A percentile compares a stretch with the other conserved stretches of the same genome.
phyloP scores from a whole-genome alignment of 1,284 basidiomycete genomes.

The Kwoniella shivajii region DNA sequence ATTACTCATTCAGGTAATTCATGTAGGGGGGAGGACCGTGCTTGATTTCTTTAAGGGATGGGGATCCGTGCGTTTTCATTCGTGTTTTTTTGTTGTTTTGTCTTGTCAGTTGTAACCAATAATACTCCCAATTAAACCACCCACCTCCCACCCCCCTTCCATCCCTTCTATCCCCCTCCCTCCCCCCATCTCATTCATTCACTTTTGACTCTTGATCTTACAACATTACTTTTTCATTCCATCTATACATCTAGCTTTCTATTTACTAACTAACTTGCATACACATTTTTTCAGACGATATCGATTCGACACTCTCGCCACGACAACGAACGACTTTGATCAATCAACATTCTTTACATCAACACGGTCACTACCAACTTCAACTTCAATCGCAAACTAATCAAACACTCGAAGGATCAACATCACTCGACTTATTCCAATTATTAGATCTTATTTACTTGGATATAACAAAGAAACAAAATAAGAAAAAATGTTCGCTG shows the following conservation, averaged over 20 bases:
- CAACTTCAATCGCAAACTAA: neutral
- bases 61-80: neutral
- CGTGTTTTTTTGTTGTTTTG: neutral
- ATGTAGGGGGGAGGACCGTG: constrained; percentile 2
- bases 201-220: neutral
- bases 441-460: neutral
- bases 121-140: neutral
- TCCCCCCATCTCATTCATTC: neutral
- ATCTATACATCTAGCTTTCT: neutral
- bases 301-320: neutral
- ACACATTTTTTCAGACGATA: too few species aligned
- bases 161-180: neutral
- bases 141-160: neutral
- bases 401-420: neutral
- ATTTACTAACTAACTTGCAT: constrained; percentile 2
- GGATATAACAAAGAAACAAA: neutral
- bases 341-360: neutral
- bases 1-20: neutral
- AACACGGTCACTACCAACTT: neutral
- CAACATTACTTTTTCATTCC: neutral
- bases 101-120: neutral
- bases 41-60: constrained; percentile 4
- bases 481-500: constrained; percentile 30
- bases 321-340: neutral
- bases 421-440: too few species aligned